Evolutionary conservation across 176 grass and related monocot genomes (phyloP).

Genomic region (Pontederia paniculata): DNA sequence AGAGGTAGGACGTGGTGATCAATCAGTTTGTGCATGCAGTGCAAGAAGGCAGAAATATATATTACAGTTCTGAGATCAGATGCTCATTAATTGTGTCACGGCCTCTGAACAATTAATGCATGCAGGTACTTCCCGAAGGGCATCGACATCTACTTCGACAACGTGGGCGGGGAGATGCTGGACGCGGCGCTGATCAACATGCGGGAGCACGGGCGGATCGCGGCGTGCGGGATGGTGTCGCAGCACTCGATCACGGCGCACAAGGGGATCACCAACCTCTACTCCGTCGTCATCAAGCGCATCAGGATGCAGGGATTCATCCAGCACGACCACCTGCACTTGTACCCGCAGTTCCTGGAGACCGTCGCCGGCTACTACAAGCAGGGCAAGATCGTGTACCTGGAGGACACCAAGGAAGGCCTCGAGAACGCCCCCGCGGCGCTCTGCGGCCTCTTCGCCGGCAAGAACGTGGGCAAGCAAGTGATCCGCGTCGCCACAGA

Average conservation of each 20-base stretch:
- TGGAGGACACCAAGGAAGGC: slow-evolving; percentile 58
- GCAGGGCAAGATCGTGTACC: slow-evolving; percentile 47
- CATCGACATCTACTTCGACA: slow-evolving; percentile 86
- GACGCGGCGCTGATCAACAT: slow-evolving; percentile 66
- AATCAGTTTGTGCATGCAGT: not conserved
- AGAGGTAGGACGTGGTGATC: no score
- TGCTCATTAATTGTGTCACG: no score
- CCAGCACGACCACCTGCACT: slow-evolving; percentile 50
- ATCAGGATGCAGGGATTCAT: slow-evolving; percentile 54
- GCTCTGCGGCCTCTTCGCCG: slow-evolving; percentile 63
- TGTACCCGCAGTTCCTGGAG: slow-evolving; percentile 45
- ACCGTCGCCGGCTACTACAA: slow-evolving; percentile 36
- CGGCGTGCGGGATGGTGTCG: slow-evolving; percentile 58
- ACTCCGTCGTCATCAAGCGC: slow-evolving; percentile 30
- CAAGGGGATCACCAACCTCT: slow-evolving; percentile 38
- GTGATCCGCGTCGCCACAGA: slow-evolving; percentile 38
- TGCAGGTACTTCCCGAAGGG: slow-evolving; percentile 60
- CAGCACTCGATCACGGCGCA: slow-evolving; percentile 30
- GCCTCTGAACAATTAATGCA: no score
- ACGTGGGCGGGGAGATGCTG: slow-evolving; percentile 56
- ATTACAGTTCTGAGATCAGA: no score
- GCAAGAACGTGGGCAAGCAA: slow-evolving; percentile 78
- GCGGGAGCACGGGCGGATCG: slow-evolving; percentile 40
- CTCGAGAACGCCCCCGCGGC: slow-evolving; percentile 55
- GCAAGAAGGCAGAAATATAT: no score